phyloP scores from a whole-genome alignment of 177 flowering plant species.

The Vitis hybrid region DNA sequence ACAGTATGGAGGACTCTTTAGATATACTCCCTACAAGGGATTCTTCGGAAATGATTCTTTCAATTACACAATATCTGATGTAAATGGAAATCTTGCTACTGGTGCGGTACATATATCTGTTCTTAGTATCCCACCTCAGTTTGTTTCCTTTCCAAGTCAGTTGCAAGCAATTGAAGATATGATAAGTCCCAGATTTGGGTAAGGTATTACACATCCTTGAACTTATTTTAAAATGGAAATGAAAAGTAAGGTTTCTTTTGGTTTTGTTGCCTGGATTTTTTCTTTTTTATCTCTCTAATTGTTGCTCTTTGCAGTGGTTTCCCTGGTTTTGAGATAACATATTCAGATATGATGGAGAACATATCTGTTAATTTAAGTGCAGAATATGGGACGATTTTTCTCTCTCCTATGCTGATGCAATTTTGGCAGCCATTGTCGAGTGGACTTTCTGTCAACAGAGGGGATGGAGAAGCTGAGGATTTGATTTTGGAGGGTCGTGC shows the following conservation, averaged over 20 bases:
- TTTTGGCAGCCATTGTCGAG: slow-evolving; percentile 54
- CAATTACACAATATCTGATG: slow-evolving; percentile 60
- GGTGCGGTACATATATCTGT: slow-evolving; percentile 58
- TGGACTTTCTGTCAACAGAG: slow-evolving; percentile 37
- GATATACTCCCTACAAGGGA: slow-evolving; percentile 81
- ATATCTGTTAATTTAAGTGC: slow-evolving; percentile 68
- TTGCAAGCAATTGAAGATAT: slow-evolving; percentile 78
- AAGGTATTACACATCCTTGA: slow-evolving; percentile 10
- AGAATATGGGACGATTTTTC: slow-evolving; percentile 49
- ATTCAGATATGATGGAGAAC: slow-evolving; percentile 70
- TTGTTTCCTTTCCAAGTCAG: slow-evolving; percentile 59
- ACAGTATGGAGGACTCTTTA: slow-evolving; percentile 52
- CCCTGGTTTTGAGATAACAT: slow-evolving; percentile 47
- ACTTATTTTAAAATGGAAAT: background rate
- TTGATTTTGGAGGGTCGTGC: slow-evolving; percentile 57
- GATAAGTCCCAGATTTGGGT: slow-evolving; percentile 75
- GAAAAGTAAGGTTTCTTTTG: background rate
- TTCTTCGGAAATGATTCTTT: slow-evolving; percentile 79
- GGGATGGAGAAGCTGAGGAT: slow-evolving; percentile 28
- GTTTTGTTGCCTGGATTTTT: background rate
- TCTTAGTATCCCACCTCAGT: slow-evolving; percentile 74
- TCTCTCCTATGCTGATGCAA: slow-evolving; percentile 71
- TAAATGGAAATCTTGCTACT: slow-evolving; percentile 61
- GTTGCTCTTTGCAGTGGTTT: slow-evolving; percentile 36
- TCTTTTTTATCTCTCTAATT: background rate